Evolutionary conservation across 768 basidiomycete species (phyloP), one percentile per base, ranked within the genome.

Genomic region (Pisolithus marmoratus): DNA sequence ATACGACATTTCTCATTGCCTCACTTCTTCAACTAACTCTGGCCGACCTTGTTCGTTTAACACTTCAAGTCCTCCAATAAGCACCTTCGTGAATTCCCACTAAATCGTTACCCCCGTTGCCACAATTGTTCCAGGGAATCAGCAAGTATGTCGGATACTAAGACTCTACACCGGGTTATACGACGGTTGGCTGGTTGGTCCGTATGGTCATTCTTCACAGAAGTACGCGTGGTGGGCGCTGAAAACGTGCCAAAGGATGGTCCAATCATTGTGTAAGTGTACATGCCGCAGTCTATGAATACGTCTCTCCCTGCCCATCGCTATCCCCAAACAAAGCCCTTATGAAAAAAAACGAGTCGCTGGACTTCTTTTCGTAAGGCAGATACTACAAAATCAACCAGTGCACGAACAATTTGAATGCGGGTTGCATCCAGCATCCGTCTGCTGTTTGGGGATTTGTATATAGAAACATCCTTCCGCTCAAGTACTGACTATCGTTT

Each of bases 211-310:
- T 97, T 97, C 76, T 97, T 95, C 76, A 82, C 81, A 0, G 87
- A 92, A 67, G 80, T 96, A 45, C 85, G 83, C 61, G 82, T 96
- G 53, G 79, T 95, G 54, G 92, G 90, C 46, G 83, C 78, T 38
- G 92, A 95, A 68, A 86, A 94, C 65, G 90, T 97, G 14, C 94
- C 95, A 3, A 70, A 66, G 61, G 77, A 86, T 54, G 94, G 93
- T 1, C 93, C 94, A n/a, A 83, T 96, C 59, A 89, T 98, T 59
- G 85, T 94, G 91, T 94, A 73, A 67, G 87, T 81, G 20, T 22
- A 46, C 37, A 19, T 23, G 20, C 4, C 22, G 19, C 38, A 5
- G 14, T 20, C 20, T 22, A 37, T 14, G 38, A 15, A 17, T 46
- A 19, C 12, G 24, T 27, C 38, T 49, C 38, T 24, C 17, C 12